Base-by-base conservation (phyloP, 2,329 filamentous ascomycete species). In the Phialophora verrucosa region DNA sequence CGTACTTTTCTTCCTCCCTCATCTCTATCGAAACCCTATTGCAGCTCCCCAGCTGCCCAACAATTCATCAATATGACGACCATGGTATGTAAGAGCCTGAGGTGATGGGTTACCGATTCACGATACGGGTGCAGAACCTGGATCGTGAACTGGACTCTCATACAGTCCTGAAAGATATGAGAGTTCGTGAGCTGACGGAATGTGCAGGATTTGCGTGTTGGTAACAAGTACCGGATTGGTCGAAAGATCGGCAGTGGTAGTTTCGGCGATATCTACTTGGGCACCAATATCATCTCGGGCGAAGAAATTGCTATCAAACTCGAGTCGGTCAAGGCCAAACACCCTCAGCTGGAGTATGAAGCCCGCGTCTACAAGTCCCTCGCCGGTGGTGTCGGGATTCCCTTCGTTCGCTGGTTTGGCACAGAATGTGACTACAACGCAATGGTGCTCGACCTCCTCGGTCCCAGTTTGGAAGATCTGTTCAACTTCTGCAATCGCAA, bases 401-500 rank as follows among this genome's bases (percentile, higher is more conserved):
- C 95, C 56, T 98, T 98, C 77, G 95, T 99, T 77, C 93, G 94
- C 82, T 99, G 95, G 95, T 99, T 98, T 81, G 95, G 95, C 74
- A 98, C 94, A 68, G 95, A 99, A 83, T 98, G 94, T 82, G 95
- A 98, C 84, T 98, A 99, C 88, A 98, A 99, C 82, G 95, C 95
- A 79, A 98, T 99, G 95, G 95, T 99, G 60, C 88, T 98, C 72
- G 95, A 99, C 77, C 89, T 99, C 29, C 91, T 99, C 65, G 95
- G 95, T 47, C 95, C 95, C 73, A 95, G 91, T 76, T 83, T 99
- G 67, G 94, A 99, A 82, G 95, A 99, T 78, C 87, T 99, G 38
- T 99, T 99, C 91, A 98, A 99, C 88, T 98, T 98, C 82, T 99
- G 95, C 89, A 98, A 98, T 89, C 91, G 95, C 81, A 98, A 98